phyloP scores from a whole-genome alignment of 768 basidiomycete genomes.

The Tulasnella sp. region DNA sequence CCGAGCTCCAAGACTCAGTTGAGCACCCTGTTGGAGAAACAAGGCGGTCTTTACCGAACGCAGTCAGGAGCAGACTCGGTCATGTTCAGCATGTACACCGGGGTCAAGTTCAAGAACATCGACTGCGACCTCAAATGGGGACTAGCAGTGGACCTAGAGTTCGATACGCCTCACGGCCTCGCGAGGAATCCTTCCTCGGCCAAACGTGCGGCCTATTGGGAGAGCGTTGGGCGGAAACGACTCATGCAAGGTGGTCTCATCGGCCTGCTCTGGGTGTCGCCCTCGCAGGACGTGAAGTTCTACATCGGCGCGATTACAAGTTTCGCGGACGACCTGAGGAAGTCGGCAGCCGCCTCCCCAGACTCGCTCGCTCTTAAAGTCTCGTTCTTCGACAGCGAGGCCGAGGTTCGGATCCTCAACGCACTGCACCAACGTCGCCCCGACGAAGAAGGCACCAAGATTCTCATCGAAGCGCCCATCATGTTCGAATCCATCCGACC shows the following conservation, averaged over 20 bases:
- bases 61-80: conserved; percentile 27
- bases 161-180: conserved; percentile 61
- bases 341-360: conserved; percentile 46
- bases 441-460: background rate
- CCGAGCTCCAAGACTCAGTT: conserved; percentile 27
- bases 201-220: conserved; percentile 63
- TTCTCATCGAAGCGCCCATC: conserved; percentile 64
- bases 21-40: conserved; percentile 27
- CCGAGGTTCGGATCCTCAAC: conserved; percentile 51
- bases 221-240: conserved; percentile 60
- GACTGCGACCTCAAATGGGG: conserved; percentile 46
- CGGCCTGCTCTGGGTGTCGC: conserved; percentile 51
- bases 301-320: conserved; percentile 60
- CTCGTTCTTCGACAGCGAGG: conserved; percentile 64
- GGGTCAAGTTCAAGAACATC: conserved; percentile 32
- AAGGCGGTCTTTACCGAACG: conserved; percentile 40
- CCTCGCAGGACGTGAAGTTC: conserved; percentile 40
- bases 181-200: conserved; percentile 50
- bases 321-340: conserved; percentile 50
- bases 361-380: conserved; percentile 54
- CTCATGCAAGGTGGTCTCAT: conserved; percentile 68
- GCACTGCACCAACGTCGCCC: background rate
- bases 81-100: conserved; percentile 40
- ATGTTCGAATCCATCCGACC: conserved; percentile 71
- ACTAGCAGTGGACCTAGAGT: conserved; percentile 52